Evolutionary conservation across 352 stramenopile genomes (phyloP).

Genomic region (Globisporangium paddicum): DNA sequence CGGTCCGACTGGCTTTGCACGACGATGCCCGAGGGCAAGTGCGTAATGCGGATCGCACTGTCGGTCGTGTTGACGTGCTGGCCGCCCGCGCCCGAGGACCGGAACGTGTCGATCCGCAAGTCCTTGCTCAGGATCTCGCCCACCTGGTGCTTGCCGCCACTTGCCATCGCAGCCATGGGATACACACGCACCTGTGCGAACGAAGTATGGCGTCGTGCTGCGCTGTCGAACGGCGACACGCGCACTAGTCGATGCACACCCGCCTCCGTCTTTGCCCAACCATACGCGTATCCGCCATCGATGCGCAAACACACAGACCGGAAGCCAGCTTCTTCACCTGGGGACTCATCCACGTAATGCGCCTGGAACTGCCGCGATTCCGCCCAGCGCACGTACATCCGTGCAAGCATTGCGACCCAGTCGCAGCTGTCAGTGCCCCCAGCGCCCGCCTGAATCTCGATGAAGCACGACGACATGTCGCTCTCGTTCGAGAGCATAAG

Average conservation of each 20-base stretch:
- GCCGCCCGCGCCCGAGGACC: constrained; percentile 89
- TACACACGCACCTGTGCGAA: constrained; percentile 90
- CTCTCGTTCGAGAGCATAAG: constrained; percentile 53
- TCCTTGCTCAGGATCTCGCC: constrained; percentile 78
- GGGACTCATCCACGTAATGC: constrained; percentile 88
- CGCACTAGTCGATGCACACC: constrained; percentile 95
- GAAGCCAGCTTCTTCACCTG: constrained; percentile 70
- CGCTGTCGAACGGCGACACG: constrained; percentile 94
- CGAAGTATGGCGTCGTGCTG: constrained; percentile 91
- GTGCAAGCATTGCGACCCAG: constrained; percentile 93
- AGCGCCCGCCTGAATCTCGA: constrained; percentile 79
- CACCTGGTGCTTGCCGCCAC: constrained; percentile 16
- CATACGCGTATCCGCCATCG: constrained; percentile 84
- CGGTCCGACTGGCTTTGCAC: constrained; percentile 94
- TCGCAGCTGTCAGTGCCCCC: constrained; percentile 95
- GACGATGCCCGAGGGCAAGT: constrained; percentile 92
- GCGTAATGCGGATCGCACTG: constrained; percentile 94
- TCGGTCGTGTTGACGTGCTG: constrained; percentile 98
- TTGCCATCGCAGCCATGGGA: constrained; percentile 36
- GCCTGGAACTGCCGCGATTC: constrained; percentile 40
- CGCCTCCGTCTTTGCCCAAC: constrained; percentile 92
- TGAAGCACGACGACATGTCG: constrained; percentile 60
- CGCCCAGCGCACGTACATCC: constrained; percentile 92
- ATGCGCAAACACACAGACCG: constrained; percentile 53
- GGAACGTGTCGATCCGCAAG: constrained; percentile 93